phyloP scores from a whole-genome alignment of 495 filamentous ascomycete species.

The Pyrenula massariospora region DNA sequence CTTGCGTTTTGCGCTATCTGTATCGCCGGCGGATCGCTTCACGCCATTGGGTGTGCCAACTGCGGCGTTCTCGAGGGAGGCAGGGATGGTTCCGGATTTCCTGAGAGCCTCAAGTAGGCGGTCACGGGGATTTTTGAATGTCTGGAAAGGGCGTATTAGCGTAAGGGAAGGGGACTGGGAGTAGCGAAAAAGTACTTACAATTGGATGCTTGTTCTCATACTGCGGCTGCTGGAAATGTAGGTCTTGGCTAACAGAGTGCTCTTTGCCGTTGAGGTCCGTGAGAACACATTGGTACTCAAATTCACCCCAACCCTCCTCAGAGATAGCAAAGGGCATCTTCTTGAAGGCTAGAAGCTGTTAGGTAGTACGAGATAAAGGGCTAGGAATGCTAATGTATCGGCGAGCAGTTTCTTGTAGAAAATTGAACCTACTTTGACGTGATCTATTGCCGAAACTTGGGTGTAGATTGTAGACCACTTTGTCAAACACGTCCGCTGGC shows the following conservation, averaged over 20 bases:
- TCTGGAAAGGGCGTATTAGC: slow-evolving; percentile 23
- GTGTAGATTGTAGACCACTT: slow-evolving; percentile 83
- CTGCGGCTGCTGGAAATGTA: slow-evolving; percentile 72
- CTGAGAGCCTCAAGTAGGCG: slow-evolving; percentile 60
- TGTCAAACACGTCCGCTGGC: slow-evolving; percentile 76
- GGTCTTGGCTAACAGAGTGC: slow-evolving; percentile 67
- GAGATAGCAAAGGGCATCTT: slow-evolving; percentile 78
- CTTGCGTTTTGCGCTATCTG: slow-evolving; percentile 64
- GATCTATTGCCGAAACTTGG: slow-evolving; percentile 76
- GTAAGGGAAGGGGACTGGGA: not conserved
- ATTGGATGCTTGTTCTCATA: slow-evolving; percentile 80
- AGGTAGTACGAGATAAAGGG: too few species aligned
- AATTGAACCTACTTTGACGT: slow-evolving; percentile 56
- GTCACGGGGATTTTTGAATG: slow-evolving; percentile 86
- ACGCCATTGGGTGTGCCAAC: slow-evolving; percentile 32
- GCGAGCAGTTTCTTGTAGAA: too few species aligned
- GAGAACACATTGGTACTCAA: slow-evolving; percentile 83
- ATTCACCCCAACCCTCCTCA: slow-evolving; percentile 98
- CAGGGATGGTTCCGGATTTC: slow-evolving; percentile 74
- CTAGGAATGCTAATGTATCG: too few species aligned
- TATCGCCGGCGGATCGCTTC: slow-evolving; percentile 36
- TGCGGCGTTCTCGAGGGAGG: slow-evolving; percentile 9
- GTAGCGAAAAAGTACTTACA: slow-evolving; percentile 29
- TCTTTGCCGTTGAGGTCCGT: slow-evolving; percentile 75
- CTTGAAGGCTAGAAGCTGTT: slow-evolving; percentile 47